These are phyloP conservation scores for Penicillium turbatum DNA, from an alignment of 495 filamentous ascomycete genomes.

Conservation along the genomic window DNA sequence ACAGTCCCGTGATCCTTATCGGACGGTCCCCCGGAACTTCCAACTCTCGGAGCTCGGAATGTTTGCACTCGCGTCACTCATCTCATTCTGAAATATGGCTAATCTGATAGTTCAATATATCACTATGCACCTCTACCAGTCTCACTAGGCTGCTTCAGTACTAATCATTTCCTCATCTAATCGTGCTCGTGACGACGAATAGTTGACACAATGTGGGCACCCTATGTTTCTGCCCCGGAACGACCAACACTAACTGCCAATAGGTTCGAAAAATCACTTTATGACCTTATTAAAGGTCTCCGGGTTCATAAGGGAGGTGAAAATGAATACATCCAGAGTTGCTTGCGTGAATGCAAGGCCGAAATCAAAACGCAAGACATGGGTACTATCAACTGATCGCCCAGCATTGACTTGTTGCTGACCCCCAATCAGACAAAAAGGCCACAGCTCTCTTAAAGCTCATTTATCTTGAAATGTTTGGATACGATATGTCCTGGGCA, in stretches of 20 bases:
- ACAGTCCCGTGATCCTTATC: constrained; percentile 28
- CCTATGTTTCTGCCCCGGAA: constrained; percentile 1
- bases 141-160: not conserved
- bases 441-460: constrained; percentile 92
- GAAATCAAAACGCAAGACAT: constrained; percentile 90
- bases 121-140: not conserved
- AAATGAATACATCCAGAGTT: constrained; percentile 86
- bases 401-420: constrained; percentile 14
- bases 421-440: constrained; percentile 68
- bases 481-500: constrained; percentile 99
- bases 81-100: not conserved
- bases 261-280: constrained; percentile 98
- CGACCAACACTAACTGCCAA: constrained; percentile 3
- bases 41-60: constrained; percentile 6
- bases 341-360: constrained; percentile 85
- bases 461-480: constrained; percentile 97
- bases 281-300: constrained; percentile 95
- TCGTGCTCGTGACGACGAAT: not conserved
- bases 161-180: not conserved
- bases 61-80: not conserved
- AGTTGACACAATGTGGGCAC: constrained; percentile 9
- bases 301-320: constrained; percentile 91
- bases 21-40: not conserved
- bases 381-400: constrained; percentile 47
- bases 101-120: not conserved